Conservation (phyloP, 1,139 yeast genomes). For the Sporopachydermia cereana region DNA sequence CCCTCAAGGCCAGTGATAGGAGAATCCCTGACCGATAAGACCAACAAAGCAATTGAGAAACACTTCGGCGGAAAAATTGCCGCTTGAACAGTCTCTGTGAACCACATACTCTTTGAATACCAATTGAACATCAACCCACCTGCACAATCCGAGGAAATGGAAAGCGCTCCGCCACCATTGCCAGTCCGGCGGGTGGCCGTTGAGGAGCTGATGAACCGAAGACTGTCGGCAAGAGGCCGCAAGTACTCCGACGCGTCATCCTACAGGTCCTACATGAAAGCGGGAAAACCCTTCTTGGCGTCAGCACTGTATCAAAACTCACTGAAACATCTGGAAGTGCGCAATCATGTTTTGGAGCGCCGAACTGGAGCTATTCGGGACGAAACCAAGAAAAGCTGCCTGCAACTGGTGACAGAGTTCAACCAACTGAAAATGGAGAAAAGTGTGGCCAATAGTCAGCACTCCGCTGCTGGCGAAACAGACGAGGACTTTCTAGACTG, state of each 20-base stretch:
- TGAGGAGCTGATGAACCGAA: conserved; percentile 7
- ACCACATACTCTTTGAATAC: too few species aligned
- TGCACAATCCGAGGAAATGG: not conserved
- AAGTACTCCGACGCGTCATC: conserved; percentile 4
- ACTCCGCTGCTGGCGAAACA: not conserved
- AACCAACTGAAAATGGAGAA: conserved; percentile 1
- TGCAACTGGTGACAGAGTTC: conserved; percentile 1
- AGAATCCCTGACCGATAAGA: too few species aligned
- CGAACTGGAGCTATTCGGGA: not conserved
- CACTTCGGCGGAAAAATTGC: too few species aligned
- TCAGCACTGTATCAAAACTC: conserved; percentile 3
- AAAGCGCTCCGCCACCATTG: not conserved
- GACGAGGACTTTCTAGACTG: not conserved
- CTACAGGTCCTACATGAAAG: not conserved
- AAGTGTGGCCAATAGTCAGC: not conserved
- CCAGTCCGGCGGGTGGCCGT: conserved; percentile 1
- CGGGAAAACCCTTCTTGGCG: not conserved
- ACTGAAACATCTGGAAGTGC: not conserved
- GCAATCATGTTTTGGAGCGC: not conserved
- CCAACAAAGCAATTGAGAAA: too few species aligned
- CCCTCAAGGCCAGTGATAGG: too few species aligned
- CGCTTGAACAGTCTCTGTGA: too few species aligned
- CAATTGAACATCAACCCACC: too few species aligned
- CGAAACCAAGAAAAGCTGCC: not conserved
- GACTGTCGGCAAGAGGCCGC: conserved; percentile 4